Conservation (phyloP, 768 basidiomycete genomes). For the Boletus sensibilis region DNA sequence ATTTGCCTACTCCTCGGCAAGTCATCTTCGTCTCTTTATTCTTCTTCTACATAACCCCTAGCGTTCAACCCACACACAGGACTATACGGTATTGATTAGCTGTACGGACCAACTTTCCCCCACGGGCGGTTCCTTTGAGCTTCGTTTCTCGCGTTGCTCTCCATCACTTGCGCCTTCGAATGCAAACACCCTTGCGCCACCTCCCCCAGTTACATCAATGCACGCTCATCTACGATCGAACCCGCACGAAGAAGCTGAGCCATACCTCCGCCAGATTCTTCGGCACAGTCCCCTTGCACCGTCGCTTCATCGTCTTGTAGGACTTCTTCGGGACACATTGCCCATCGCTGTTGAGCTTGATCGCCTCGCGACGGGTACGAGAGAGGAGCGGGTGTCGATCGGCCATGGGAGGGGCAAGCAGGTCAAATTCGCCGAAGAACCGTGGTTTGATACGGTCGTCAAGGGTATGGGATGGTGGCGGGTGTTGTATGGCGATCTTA, state of each 20-base stretch:
- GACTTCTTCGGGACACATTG: conserved; percentile 70
- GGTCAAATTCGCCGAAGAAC: conserved; percentile 17
- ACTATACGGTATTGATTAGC: conserved; percentile 75
- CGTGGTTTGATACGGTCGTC: conserved; percentile 61
- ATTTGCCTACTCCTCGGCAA: conserved; percentile 71
- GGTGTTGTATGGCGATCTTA: conserved; percentile 64
- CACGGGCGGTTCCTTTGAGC: conserved; percentile 67
- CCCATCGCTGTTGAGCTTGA: conserved; percentile 76
- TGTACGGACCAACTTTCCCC: conserved; percentile 74
- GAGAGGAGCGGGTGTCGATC: conserved; percentile 20
- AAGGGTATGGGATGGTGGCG: conserved; percentile 85
- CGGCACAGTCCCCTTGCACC: conserved; percentile 65
- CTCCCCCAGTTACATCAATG: conserved; percentile 34
- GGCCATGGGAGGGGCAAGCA: conserved; percentile 19
- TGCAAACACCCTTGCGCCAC: conserved; percentile 23
- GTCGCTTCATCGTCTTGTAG: conserved; percentile 65
- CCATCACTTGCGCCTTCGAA: conserved; percentile 9
- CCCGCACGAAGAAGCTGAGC: conserved; percentile 79
- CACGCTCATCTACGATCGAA: conserved; percentile 39
- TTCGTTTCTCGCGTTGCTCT: conserved; percentile 61
- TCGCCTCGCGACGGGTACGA: conserved; percentile 39
- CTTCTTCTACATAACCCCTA: not conserved
- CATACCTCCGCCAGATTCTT: conserved; percentile 69
- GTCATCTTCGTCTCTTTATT: conserved; percentile 6
- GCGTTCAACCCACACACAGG: conserved; percentile 37